Evolutionary conservation across 2,329 filamentous ascomycete genomes (phyloP).

Genomic region (Xylaria sp.): DNA sequence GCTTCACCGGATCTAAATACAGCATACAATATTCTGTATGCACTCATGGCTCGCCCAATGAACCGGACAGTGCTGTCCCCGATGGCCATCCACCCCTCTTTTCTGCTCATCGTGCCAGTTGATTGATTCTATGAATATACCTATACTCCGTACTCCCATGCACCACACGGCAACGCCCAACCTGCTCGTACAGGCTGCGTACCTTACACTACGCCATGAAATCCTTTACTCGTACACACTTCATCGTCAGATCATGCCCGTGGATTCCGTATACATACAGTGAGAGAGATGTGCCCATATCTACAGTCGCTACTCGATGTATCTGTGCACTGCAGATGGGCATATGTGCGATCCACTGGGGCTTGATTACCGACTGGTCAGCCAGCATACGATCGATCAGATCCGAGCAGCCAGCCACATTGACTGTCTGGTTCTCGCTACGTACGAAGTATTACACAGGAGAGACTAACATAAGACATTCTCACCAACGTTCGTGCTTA

Average conservation of each 20-base stretch:
- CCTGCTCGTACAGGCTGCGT: neutral
- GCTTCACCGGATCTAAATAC: neutral
- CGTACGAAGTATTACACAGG: neutral
- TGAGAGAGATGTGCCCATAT: neutral
- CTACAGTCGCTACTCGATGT: neutral
- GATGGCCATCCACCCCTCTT: neutral
- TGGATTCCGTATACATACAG: neutral
- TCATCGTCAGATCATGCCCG: too few species aligned
- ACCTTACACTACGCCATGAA: too few species aligned
- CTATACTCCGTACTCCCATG: neutral
- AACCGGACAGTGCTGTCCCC: neutral
- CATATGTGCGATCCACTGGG: neutral
- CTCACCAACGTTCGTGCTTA: neutral
- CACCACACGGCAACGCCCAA: neutral
- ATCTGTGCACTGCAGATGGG: neutral
- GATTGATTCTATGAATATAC: neutral
- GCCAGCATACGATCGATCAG: constrained; percentile 1
- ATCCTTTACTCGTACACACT: too few species aligned
- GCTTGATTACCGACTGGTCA: neutral
- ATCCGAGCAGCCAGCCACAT: neutral
- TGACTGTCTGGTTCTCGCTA: neutral
- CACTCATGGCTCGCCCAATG: neutral
- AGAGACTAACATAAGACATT: neutral
- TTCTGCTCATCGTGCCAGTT: neutral
- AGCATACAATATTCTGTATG: neutral